Conservation (phyloP, 2,329 filamentous ascomycete species). For the Chaetomiaceae sp. region DNA sequence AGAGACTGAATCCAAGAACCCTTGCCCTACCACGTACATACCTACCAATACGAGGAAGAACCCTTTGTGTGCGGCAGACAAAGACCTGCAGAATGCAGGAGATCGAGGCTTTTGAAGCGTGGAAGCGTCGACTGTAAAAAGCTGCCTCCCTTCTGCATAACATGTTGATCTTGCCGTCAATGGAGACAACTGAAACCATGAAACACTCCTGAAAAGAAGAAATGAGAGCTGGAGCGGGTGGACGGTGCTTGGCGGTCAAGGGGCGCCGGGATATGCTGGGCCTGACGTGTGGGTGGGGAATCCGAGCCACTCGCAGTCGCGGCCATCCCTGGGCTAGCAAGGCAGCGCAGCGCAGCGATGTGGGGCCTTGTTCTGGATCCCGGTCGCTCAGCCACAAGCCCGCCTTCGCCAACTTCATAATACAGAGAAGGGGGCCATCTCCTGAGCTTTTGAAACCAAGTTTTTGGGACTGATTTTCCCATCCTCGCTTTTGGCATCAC, state of each 20-base stretch:
- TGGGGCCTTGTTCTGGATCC: slow-evolving; percentile 19
- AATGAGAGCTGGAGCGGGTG: slow-evolving; percentile 6
- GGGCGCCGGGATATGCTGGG: slow-evolving; percentile 1
- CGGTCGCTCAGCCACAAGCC: slow-evolving; percentile 25
- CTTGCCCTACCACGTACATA: too few species aligned
- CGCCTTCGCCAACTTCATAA: slow-evolving; percentile 22
- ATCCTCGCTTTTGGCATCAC: slow-evolving; percentile 11
- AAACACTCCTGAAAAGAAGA: slow-evolving; percentile 21
- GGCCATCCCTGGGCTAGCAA: slow-evolving; percentile 23
- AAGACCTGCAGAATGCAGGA: not conserved
- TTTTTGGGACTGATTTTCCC: slow-evolving; percentile 19
- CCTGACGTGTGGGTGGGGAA: slow-evolving; percentile 7
- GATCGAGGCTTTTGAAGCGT: too few species aligned
- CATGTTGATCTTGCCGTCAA: not conserved
- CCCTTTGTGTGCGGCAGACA: not conserved
- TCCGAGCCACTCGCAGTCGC: slow-evolving; percentile 24
- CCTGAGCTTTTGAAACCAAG: slow-evolving; percentile 27
- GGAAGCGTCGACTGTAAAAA: not conserved
- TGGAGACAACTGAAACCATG: slow-evolving; percentile 11
- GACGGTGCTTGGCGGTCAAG: slow-evolving; percentile 16
- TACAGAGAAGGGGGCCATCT: slow-evolving; percentile 19
- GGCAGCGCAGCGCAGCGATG: slow-evolving; percentile 3
- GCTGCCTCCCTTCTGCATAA: not conserved
- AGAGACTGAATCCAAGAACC: not conserved
- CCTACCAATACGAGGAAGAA: too few species aligned